Conservation (phyloP, 768 basidiomycete species). For the Leucocoprinus birnbaumii region DNA sequence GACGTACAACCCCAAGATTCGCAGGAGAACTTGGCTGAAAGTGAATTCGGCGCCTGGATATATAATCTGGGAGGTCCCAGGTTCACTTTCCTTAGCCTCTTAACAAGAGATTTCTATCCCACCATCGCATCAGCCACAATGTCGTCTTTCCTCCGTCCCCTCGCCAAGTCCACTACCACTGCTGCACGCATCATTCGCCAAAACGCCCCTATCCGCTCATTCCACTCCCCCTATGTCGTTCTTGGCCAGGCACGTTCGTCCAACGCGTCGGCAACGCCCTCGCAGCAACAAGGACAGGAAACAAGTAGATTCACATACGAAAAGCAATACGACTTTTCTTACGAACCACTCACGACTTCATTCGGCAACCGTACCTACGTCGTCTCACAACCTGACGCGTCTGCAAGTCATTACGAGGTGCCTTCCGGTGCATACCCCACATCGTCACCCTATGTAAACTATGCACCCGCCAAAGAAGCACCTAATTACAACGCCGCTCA, state of each 20-base stretch:
- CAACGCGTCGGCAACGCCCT: slow-evolving; percentile 29
- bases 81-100: no score
- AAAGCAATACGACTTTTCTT: slow-evolving; percentile 53
- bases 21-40: slow-evolving; percentile 11
- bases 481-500: slow-evolving; percentile 31
- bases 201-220: slow-evolving; percentile 37
- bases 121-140: slow-evolving; percentile 18
- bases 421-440: slow-evolving; percentile 67
- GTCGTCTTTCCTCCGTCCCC: slow-evolving; percentile 27
- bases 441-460: slow-evolving; percentile 43
- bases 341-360: slow-evolving; percentile 42
- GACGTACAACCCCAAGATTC: slow-evolving; percentile 17
- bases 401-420: slow-evolving; percentile 61
- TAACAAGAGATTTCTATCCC: no score
- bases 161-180: slow-evolving; percentile 21
- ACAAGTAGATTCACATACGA: slow-evolving; percentile 46
- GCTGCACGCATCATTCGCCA: slow-evolving; percentile 17
- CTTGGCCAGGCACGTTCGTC: slow-evolving; percentile 36
- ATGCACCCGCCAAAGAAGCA: slow-evolving; percentile 32
- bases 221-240: slow-evolving; percentile 63
- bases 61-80: slow-evolving; percentile 12
- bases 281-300: background rate
- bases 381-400: slow-evolving; percentile 69
- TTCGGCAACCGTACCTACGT: slow-evolving; percentile 63
- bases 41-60: background rate